Base-by-base conservation (phyloP, 352 stramenopile genomes). In the Globisporangium nodosum region DNA sequence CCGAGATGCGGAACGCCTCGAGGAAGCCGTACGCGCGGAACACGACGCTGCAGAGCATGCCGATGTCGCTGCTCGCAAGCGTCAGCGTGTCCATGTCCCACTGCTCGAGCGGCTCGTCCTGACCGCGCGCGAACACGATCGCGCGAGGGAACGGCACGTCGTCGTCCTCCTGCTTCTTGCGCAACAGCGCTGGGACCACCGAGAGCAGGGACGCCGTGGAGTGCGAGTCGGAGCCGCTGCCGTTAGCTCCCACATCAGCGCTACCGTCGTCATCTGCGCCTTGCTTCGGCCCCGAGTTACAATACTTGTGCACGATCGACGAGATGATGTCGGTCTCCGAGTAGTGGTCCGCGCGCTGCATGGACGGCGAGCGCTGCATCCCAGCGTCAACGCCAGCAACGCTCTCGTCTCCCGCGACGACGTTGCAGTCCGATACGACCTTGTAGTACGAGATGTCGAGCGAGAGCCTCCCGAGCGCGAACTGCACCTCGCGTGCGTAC, bases 361-460 rank as follows among this genome's bases (percentile, higher is more conserved):
- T 56, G 5, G 66, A 66, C 42, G 56, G 60, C 62, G 69, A 63
- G 30, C 57, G 49, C 20, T 61, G 65, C 20, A 74, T 33, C 12
- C 39, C 40, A 0, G 12, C 11, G 12, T 9, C 9, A 21, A 5
- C 30, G 1, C 31, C 39, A 40, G 3, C n/a, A 33, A 9, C 20
- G 9, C 42, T 35, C 0, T 63, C 42, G 1, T 40, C 49, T 21
- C 35, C 49, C 15, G 64, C 68, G 8, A 68, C 62, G 13, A 64
- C 69, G 2, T 69, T 66, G 30, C 71, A 76, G 55, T 79, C 71
- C 9, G 71, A 74, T 0, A 87, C 74, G 16, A 87, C 79, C 46
- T 89, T 89, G 64, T 87, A 89, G 68, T 89, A 89, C 52, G 76
- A 89, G 39, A 89, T 85, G 49, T 89, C 79, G 31, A 89, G 71